These are phyloP conservation scores for Limtongia smithiae DNA, from an alignment of 805 yeast species.

Conservation along the genomic window DNA sequence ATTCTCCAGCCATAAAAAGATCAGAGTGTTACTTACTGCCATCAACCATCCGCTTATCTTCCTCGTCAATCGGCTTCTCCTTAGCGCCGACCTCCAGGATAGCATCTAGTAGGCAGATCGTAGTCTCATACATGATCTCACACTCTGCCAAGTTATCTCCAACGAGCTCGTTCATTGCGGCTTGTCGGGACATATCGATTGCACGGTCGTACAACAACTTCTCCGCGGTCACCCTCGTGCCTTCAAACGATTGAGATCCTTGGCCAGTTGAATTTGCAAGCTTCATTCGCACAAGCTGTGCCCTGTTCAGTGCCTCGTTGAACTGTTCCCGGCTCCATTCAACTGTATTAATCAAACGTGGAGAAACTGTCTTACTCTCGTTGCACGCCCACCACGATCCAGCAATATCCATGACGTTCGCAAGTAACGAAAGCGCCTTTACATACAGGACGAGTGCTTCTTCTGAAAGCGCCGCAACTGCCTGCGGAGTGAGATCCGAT, in stretches of 20 bases:
- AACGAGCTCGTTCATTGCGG: slow-evolving; percentile 81
- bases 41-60: slow-evolving; percentile 72
- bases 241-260: slow-evolving; percentile 1
- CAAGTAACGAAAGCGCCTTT: slow-evolving; percentile 74
- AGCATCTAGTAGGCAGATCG: slow-evolving; percentile 94
- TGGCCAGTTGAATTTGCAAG: slow-evolving; percentile 18
- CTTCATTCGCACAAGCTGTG: slow-evolving; percentile 61
- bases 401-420: slow-evolving; percentile 81
- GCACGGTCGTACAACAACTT: slow-evolving; percentile 77
- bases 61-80: slow-evolving; percentile 61
- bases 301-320: slow-evolving; percentile 84
- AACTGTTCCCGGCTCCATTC: slow-evolving; percentile 90
- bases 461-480: slow-evolving; percentile 55
- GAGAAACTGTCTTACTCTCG: slow-evolving; percentile 34
- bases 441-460: slow-evolving; percentile 85
- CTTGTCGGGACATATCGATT: slow-evolving; percentile 83
- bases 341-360: slow-evolving; percentile 48
- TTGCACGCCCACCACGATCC: slow-evolving; percentile 82
- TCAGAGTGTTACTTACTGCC: slow-evolving; percentile 42
- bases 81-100: slow-evolving; percentile 46
- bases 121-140: slow-evolving; percentile 83
- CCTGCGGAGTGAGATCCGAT: slow-evolving; percentile 35
- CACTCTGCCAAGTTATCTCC: slow-evolving; percentile 73
- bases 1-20: not conserved
- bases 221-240: slow-evolving; percentile 54